Base-by-base conservation (phyloP, 2,329 filamentous ascomycete species). In the Amylocarpus encephaloides region DNA sequence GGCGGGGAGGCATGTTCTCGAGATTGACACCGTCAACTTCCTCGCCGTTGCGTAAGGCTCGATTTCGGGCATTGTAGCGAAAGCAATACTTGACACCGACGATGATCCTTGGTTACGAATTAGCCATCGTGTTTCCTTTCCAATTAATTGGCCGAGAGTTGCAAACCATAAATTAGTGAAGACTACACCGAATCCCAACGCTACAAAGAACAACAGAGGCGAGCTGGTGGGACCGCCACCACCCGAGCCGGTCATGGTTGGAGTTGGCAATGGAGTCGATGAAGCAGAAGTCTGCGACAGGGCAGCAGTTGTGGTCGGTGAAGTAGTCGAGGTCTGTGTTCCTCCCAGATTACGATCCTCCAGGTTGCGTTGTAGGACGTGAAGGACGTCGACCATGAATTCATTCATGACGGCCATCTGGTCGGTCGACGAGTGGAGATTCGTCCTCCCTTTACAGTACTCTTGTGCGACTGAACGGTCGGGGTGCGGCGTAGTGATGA, bases 71-170 rank as follows among this genome's bases (percentile, higher is more conserved):
- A 70, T 97, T 97, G 70, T 98, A 97, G 62, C 93, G 81, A 71
- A 98, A 98, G 72, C 93, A 98, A 70, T 98, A 98, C 73, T 98
- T 98, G 54, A 98, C 93, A 60, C 93, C 93, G 54, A 98, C 93
- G 62, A 98, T 98, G 64, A 98, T 98, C 93, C 93, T 98, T 63
- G 47, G 38, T 11, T 34, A 47, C 13, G 49, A 51, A 58, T 68
- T 34, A 50, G 42, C 60, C 68, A 60, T 42, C 42, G 52, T 9
- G 30, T 38, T 18, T n/a, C 33, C 13, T 22, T 19, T 10, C 4
- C 15, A 10, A 22, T 18, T 16, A 16, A 15, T 54, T 40, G 30
- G 22, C 26, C n/a, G 34, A 34, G 44, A 49, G 22, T 12, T 59
- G 69, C 86, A 74, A 78, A 97, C 93, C 93, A 98, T 70, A 98